Evolutionary conservation across 176 grass and related monocot genomes (phyloP).

Genomic region (Oryza meyeriana): DNA sequence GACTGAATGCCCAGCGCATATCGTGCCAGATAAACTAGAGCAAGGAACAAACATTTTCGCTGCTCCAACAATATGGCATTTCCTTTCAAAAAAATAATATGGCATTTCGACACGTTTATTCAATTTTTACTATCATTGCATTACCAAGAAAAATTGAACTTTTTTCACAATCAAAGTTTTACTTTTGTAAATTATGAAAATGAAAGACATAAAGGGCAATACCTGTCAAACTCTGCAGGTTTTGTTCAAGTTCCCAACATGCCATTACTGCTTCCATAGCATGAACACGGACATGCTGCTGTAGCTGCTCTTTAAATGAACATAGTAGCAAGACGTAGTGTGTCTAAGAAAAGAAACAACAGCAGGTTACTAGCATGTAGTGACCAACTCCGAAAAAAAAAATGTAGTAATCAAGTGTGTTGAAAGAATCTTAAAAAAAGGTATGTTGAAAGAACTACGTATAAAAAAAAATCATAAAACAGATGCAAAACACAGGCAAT

Average conservation of each 20-base stretch:
- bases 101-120: not conserved
- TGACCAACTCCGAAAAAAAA: not conserved
- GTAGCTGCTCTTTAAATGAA: constrained; percentile 78
- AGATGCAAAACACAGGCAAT: not conserved
- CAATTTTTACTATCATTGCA: not conserved
- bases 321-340: constrained; percentile 70
- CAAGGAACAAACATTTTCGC: not conserved
- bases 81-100: too few relatives aligned
- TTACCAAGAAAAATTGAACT: not conserved
- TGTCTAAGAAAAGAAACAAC: constrained; percentile 42
- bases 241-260: constrained; percentile 77
- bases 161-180: not conserved
- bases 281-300: constrained; percentile 73
- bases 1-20: too few relatives aligned
- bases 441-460: not conserved
- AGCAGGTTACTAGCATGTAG: not conserved
- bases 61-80: not conserved
- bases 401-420: not conserved
- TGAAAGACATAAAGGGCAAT: not conserved
- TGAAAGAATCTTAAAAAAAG: not conserved
- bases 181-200: not conserved
- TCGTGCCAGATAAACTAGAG: not conserved
- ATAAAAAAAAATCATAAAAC: not conserved
- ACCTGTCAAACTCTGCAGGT: constrained; percentile 73
- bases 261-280: constrained; percentile 82